These are phyloP conservation scores for Falciphora oryzae DNA, from an alignment of 2,329 filamentous ascomycete species.

Conservation along the genomic window DNA sequence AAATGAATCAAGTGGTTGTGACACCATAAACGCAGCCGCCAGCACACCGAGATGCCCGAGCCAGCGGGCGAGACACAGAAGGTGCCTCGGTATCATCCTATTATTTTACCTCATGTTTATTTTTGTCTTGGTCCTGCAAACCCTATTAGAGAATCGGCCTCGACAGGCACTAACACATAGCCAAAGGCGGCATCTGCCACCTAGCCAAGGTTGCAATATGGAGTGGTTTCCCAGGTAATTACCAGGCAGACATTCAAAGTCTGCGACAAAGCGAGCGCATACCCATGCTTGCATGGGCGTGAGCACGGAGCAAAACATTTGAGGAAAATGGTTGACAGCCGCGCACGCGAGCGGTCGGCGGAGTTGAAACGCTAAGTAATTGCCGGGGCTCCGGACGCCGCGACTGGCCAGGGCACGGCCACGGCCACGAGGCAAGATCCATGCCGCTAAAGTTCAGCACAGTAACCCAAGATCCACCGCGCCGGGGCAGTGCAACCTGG, in stretches of 20 bases:
- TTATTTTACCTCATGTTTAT: not conserved
- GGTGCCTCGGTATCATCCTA: not conserved
- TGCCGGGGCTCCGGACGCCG: not conserved
- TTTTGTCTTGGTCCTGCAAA: not conserved
- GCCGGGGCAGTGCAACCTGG: not conserved
- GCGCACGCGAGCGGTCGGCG: not conserved
- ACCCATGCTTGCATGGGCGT: not conserved
- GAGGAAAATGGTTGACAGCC: not conserved
- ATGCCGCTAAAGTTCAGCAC: not conserved
- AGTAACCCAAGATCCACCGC: not conserved
- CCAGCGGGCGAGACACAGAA: not conserved
- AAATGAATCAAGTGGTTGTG: too few species aligned
- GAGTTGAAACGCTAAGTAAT: not conserved
- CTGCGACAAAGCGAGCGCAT: not conserved
- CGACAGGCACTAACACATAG: too few species aligned
- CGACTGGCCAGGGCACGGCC: not conserved
- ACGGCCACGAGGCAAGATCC: not conserved
- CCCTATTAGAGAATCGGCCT: not conserved
- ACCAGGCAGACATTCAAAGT: not conserved
- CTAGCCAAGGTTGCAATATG: too few species aligned
- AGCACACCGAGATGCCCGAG: too few species aligned
- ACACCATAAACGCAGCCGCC: too few species aligned
- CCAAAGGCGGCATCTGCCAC: too few species aligned
- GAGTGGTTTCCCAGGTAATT: not conserved
- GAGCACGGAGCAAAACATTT: not conserved